These are phyloP conservation scores for Excoecaria agallocha DNA, from an alignment of 345 rosid genomes.

Conservation along the genomic window DNA sequence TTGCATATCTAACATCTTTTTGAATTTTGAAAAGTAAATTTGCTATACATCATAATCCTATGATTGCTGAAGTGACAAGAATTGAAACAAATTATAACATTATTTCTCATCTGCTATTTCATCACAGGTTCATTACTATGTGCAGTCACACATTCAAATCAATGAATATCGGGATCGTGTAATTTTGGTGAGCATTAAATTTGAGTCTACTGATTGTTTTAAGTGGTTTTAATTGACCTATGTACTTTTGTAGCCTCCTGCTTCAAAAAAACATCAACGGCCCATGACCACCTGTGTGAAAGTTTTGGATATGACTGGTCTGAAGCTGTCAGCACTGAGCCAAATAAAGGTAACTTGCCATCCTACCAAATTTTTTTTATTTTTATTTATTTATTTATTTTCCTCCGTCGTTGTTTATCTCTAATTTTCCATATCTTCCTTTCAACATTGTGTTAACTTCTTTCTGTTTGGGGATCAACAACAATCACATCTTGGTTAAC, in stretches of 20 bases:
- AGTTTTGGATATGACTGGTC: constrained; percentile 91
- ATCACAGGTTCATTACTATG: constrained; percentile 75
- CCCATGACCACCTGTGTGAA: constrained; percentile 86
- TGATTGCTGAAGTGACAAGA: neutral
- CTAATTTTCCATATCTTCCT: neutral
- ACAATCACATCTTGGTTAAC: neutral
- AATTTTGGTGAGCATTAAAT: constrained; percentile 60
- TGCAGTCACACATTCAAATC: constrained; percentile 94
- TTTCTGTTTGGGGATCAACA: neutral
- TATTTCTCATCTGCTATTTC: constrained; percentile 10
- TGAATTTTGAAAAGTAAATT: neutral
- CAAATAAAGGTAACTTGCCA: constrained; percentile 63
- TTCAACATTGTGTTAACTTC: constrained; percentile 1
- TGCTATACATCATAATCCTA: neutral
- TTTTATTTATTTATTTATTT: neutral
- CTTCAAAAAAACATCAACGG: constrained; percentile 65
- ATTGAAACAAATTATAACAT: neutral
- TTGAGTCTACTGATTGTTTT: constrained; percentile 2
- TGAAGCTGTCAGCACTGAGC: constrained; percentile 78
- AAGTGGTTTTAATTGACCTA: constrained; percentile 15
- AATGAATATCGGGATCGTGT: constrained; percentile 89
- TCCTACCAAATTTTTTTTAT: neutral
- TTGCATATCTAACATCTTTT: neutral
- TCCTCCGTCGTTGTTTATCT: neutral
- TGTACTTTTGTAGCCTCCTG: constrained; percentile 59